Conservation (phyloP, 345 rosid genomes). For the Arabis hirsuta region DNA sequence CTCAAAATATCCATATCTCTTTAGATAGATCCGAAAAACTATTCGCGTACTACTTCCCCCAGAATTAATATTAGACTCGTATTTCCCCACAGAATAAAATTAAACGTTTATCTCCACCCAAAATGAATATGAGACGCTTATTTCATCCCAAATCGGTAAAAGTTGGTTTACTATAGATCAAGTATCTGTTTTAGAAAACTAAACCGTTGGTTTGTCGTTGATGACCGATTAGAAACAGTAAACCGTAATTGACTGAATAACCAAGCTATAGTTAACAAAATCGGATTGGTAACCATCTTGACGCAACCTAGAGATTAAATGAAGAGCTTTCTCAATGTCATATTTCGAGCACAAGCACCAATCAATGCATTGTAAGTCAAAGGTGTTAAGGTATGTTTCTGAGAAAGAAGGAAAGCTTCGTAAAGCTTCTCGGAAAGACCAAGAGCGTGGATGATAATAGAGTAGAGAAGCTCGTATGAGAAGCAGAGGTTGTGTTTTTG, state of each 20-base stretch:
- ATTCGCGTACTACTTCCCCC: no score
- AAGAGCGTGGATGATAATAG: conserved; percentile 89
- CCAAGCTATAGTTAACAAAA: conserved; percentile 84
- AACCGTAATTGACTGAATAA: conserved; percentile 40
- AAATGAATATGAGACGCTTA: no score
- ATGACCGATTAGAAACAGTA: no score
- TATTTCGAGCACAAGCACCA: conserved; percentile 84
- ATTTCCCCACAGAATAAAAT: no score
- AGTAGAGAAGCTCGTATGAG: conserved; percentile 93
- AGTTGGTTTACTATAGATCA: no score
- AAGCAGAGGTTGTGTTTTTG: conserved; percentile 88
- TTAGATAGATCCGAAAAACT: no score
- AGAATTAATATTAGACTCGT: no score
- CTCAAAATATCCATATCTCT: no score
- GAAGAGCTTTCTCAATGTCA: conserved; percentile 83
- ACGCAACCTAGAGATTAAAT: conserved; percentile 85
- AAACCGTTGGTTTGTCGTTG: no score
- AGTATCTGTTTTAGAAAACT: no score
- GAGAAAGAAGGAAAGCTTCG: conserved; percentile 90
- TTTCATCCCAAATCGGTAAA: no score
- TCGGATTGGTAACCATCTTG: conserved; percentile 85
- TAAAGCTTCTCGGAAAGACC: conserved; percentile 94
- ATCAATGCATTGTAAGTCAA: conserved; percentile 92
- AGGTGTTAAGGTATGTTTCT: conserved; percentile 73
- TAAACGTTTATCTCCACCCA: no score